Evolutionary conservation across 331 rosid genomes (phyloP), one percentile per base, ranked within the genome.

Genomic region (Acacia concinna): DNA sequence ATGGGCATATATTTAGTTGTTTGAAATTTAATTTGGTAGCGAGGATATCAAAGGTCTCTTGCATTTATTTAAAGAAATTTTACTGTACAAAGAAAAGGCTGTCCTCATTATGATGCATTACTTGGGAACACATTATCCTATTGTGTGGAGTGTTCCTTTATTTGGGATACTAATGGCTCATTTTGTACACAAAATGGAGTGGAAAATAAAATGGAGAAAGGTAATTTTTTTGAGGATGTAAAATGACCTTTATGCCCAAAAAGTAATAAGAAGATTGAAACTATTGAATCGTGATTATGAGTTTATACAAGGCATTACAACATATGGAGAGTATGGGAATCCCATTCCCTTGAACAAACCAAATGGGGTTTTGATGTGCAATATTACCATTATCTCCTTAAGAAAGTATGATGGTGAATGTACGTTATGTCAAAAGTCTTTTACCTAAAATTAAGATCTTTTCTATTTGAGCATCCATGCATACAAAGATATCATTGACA

Each of bases 401-500:
- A 51, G 8, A 52, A 51, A 52, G 38, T 5, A 34, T 11, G 2
- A 20, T 72, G 34, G 34, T 44, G 64, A 73, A 73, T 52, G 46
- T 18, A 52, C 35, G 21, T 34, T 8, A 73, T 52, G 20, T 13
- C 30, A 18, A 30, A 18, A 71, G 30, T 30, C 25, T 37, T 12
- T 21, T 41, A 27, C 41, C 14, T 31, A n/a, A 0, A 64, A 64
- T 37, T 44, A 38, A 27, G 40, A 51, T 78, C 59, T 71, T 31
- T 76, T 23, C 31, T 57, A 74, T 38, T 15, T 79, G 62, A 66
- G 68, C 75, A 72, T 56, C 70, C 63, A 43, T 44, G 57, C 28
- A 14, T 57, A 17, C 20, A 23, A 47, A 59, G 15, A 46, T 78
- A 56, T 54, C 38, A 46, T 20, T 32, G 17, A 21, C 67, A 37